Base-by-base conservation (phyloP, 495 filamentous ascomycete genomes). In the Cladorrhinum samala region DNA sequence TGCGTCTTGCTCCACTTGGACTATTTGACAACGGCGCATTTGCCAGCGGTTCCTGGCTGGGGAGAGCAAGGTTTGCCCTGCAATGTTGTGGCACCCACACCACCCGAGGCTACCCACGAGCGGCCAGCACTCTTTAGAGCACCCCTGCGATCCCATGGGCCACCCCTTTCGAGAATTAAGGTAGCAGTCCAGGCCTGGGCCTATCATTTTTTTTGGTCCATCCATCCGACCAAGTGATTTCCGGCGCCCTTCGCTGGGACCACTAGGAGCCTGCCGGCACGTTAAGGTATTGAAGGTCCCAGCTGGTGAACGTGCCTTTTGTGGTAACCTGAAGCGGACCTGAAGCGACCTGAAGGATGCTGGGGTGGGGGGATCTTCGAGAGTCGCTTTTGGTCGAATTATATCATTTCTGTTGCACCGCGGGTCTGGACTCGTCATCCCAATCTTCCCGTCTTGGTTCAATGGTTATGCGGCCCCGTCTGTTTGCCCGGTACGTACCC, bases 31-130 rank as follows among this genome's bases (percentile, higher is more conserved):
- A 36, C 47, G 24, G 19, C 47, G 44, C 36, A 27, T 46, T 51
- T 27, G 51, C 33, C 30, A 47, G 41, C 43, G 54, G 49, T 57
- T 53, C 55, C 55, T 57, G 45, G 30, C 23, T 47, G 44, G 54
- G 13, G 41, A 40, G 27, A 33, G 6, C 41, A 30, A 37, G 43
- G 42, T 20, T 40, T 49, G 42, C 37, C 44, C 44, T 57, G 49
- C 55, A 52, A 16, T 23, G 45, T 24, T 23, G 45, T 47, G 45
- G 45, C 45, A 47, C 45, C 21, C 45, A 36, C 45, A 45, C 42
- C 42, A 18, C 17, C 2, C 44, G 30, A 44, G 14, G 18, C 49
- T 30, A 37, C 39, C 49, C 30, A 49, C n/a, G 46, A 16, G 27
- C 33, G n/a, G n/a, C 39, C 39, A 16, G 39, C 14, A 27, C 44